Percentiles rank a stretch among this genome's conserved stretches.
These are phyloP conservation scores for Gynandropsis gynandra DNA, from an alignment of 345 rosid genomes.

Conservation along the genomic window DNA sequence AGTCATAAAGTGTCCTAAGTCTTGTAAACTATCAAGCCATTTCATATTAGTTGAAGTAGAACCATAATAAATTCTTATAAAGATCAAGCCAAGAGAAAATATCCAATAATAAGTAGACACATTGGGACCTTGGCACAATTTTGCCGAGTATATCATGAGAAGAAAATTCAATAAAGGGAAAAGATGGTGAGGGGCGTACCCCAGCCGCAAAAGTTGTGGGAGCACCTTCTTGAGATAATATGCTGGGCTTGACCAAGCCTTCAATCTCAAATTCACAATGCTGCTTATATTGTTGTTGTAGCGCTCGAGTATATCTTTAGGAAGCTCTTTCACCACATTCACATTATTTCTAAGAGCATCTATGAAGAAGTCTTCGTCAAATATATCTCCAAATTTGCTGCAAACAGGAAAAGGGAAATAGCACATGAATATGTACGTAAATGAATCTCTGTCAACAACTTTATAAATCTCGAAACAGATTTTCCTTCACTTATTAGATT, in stretches of 20 bases:
- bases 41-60: no score
- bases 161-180: not conserved
- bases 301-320: conserved; percentile 67
- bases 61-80: not conserved
- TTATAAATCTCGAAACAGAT: conserved; percentile 4
- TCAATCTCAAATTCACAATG: conserved; percentile 84
- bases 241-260: conserved; percentile 84
- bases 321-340: conserved; percentile 67
- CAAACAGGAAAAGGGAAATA: conserved; percentile 8
- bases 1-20: no score
- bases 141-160: not conserved
- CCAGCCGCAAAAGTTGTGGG: conserved; percentile 60
- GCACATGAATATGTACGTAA: conserved; percentile 6
- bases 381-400: conserved; percentile 92
- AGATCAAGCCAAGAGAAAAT: conserved; percentile 2
- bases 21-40: no score
- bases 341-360: conserved; percentile 66
- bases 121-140: no score
- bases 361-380: conserved; percentile 90
- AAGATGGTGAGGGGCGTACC: conserved; percentile 35
- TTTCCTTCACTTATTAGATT: not conserved
- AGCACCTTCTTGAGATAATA: conserved; percentile 90
- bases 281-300: conserved; percentile 85
- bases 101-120: not conserved
- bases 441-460: not conserved